phyloP scores from a whole-genome alignment of 352 stramenopile genomes.

The Phytophthora hybrid region DNA sequence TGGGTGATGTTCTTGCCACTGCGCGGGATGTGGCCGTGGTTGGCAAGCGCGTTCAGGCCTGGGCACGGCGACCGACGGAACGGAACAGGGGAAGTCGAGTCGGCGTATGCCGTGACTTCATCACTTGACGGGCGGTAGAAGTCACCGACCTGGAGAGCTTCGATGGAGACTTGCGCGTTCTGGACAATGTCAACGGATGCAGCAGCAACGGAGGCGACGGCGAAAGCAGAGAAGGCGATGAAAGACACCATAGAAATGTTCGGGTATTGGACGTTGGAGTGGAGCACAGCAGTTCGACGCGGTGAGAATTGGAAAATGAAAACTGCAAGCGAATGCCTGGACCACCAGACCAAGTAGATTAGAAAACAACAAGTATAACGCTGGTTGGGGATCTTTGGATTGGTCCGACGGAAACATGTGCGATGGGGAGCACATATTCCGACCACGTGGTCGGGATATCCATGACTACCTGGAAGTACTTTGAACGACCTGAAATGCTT shows the following conservation, averaged over 20 bases:
- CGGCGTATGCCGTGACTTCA: conserved; percentile 35
- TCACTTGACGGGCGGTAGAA: conserved; percentile 45
- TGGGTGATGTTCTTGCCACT: conserved; percentile 54
- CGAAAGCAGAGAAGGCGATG: conserved; percentile 13
- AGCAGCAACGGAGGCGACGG: conserved; percentile 23
- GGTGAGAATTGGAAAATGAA: neutral
- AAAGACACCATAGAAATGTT: conserved; percentile 20
- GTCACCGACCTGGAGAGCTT: conserved; percentile 30
- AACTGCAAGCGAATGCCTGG: neutral
- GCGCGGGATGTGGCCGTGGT: conserved; percentile 63
- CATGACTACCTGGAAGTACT: too few relatives aligned
- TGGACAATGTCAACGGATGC: conserved; percentile 17
- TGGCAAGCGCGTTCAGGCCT: conserved; percentile 55
- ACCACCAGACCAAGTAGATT: neutral
- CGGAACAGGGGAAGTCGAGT: conserved; percentile 29
- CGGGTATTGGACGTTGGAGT: neutral
- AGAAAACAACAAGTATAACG: neutral
- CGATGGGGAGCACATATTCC: too few relatives aligned
- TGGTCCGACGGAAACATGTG: neutral
- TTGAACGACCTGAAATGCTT: too few relatives aligned
- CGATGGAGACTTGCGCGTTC: conserved; percentile 16
- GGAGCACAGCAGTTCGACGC: neutral
- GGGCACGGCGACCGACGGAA: conserved; percentile 53
- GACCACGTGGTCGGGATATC: too few relatives aligned
- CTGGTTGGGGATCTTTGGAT: neutral